A percentile compares a stretch with the other conserved stretches of the same genome.
Evolutionary conservation across 116 monocot genomes (phyloP).

Genomic region (Phalaenopsis hybrid): DNA sequence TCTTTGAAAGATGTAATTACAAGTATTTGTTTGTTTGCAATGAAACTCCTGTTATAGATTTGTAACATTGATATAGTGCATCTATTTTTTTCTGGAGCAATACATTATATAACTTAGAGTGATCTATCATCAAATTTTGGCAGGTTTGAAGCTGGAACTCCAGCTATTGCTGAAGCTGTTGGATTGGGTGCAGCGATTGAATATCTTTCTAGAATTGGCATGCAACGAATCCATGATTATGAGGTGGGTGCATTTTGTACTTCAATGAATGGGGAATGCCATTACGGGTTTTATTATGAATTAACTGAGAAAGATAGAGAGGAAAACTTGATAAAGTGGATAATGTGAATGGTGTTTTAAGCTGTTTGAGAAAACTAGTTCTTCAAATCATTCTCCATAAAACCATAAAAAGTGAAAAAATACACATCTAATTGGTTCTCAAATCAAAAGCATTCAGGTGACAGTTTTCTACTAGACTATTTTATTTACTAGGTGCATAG

Average conservation of each 20-base stretch:
- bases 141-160: slow-evolving; percentile 98
- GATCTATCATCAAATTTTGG: background rate
- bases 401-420: background rate
- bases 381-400: background rate
- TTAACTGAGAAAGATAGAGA: background rate
- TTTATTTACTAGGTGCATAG: background rate
- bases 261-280: background rate
- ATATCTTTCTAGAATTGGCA: slow-evolving; percentile 74
- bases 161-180: slow-evolving; percentile 87
- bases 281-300: background rate
- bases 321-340: background rate
- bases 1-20: background rate
- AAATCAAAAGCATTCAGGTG: background rate
- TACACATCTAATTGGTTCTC: background rate
- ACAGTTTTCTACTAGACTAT: background rate
- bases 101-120: background rate
- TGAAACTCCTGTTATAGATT: background rate
- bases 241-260: slow-evolving; percentile 39
- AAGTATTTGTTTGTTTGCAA: background rate
- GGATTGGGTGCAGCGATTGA: slow-evolving; percentile 91
- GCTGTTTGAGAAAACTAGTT: background rate
- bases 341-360: background rate
- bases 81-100: background rate
- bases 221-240: slow-evolving; percentile 81
- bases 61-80: background rate